Percentiles rank a stretch among this genome's conserved stretches.
Conservation (phyloP, 371 early-diverging fungal species). For the Actinomortierella ambigua region DNA sequence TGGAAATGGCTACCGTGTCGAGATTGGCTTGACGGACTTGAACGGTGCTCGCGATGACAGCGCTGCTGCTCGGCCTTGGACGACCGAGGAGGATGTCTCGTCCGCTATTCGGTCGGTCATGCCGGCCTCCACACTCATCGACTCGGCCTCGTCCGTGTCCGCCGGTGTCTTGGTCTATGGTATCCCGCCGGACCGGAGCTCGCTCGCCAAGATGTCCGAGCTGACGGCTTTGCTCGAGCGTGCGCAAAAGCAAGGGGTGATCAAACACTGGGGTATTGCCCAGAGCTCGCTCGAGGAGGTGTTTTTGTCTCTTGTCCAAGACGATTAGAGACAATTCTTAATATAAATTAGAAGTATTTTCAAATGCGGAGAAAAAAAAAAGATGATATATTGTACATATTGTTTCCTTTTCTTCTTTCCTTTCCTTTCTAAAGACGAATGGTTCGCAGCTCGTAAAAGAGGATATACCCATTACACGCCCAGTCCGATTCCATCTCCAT, state of each 20-base stretch:
- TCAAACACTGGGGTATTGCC: slow-evolving; percentile 70
- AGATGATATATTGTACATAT: not conserved
- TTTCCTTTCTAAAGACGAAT: slow-evolving; percentile 14
- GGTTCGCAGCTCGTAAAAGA: slow-evolving; percentile 62
- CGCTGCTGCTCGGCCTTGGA: slow-evolving; percentile 18
- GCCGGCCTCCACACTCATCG: slow-evolving; percentile 57
- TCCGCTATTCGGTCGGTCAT: slow-evolving; percentile 25
- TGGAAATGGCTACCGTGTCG: slow-evolving; percentile 67
- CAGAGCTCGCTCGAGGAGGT: slow-evolving; percentile 74
- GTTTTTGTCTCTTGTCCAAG: slow-evolving; percentile 51
- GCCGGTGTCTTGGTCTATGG: slow-evolving; percentile 69
- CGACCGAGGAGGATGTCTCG: slow-evolving; percentile 22
- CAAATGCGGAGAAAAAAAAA: not conserved
- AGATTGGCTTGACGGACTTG: slow-evolving; percentile 29
- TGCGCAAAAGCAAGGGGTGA: slow-evolving; percentile 31
- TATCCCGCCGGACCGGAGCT: slow-evolving; percentile 45
- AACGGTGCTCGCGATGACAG: slow-evolving; percentile 22
- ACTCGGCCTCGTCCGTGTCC: slow-evolving; percentile 48
- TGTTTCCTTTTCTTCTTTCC: not conserved
- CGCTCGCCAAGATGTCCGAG: slow-evolving; percentile 48
- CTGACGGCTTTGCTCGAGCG: slow-evolving; percentile 58
- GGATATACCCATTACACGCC: slow-evolving; percentile 57
- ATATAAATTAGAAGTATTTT: not conserved
- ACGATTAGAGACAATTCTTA: too few relatives aligned
- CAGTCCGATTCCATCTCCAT: slow-evolving; percentile 52